Conservation (phyloP, 495 filamentous ascomycete species). For the Sphaerosporella brunnea region DNA sequence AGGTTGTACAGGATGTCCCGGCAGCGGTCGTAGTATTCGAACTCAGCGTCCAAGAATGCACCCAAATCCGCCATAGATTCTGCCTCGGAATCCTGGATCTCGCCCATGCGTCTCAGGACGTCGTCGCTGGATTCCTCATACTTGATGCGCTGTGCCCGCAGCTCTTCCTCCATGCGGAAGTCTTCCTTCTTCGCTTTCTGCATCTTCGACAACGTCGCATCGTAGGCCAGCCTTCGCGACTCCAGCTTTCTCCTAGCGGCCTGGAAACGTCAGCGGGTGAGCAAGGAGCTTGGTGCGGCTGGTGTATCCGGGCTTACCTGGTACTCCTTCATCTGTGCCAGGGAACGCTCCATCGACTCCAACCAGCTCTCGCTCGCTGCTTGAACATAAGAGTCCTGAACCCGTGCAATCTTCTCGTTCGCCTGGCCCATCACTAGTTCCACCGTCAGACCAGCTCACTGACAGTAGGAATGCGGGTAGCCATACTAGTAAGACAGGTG, state of each 20-base stretch:
- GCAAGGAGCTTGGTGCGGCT: constrained; percentile 1
- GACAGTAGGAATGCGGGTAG: not conserved
- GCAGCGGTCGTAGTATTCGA: constrained; percentile 80
- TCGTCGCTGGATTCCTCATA: constrained; percentile 94
- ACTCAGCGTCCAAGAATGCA: constrained; percentile 71
- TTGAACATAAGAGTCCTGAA: constrained; percentile 69
- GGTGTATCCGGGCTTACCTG: constrained; percentile 38
- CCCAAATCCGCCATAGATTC: constrained; percentile 70
- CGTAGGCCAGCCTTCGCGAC: constrained; percentile 72
- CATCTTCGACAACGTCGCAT: constrained; percentile 78
- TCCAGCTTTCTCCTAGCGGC: constrained; percentile 88
- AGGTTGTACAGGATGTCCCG: constrained; percentile 53
- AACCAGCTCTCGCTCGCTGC: constrained; percentile 79
- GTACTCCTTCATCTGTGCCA: constrained; percentile 96
- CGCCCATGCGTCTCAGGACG: constrained; percentile 82
- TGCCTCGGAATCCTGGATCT: constrained; percentile 79
- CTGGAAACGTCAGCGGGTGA: constrained; percentile 31
- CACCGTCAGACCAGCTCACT: not conserved
- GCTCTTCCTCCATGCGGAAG: constrained; percentile 81
- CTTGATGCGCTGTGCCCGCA: constrained; percentile 79
- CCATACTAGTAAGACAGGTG: constrained; percentile 62
- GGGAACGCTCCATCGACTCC: constrained; percentile 71
- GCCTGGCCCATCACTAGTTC: constrained; percentile 53
- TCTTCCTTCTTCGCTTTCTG: constrained; percentile 89
- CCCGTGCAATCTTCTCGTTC: constrained; percentile 72